phyloP scores from a whole-genome alignment of 2,329 filamentous ascomycete species.

The Fusarium devonianum region DNA sequence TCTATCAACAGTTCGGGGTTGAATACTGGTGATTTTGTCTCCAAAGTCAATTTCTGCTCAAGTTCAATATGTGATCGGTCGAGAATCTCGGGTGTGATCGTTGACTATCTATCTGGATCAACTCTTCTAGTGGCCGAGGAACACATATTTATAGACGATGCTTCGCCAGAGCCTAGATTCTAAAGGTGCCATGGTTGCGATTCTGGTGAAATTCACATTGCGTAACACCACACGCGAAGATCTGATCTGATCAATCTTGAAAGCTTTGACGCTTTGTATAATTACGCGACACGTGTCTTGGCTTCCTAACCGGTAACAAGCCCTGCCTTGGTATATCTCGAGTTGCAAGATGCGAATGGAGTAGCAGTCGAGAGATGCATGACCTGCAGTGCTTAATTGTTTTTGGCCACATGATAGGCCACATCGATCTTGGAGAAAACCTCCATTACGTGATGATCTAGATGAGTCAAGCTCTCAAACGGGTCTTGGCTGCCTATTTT shows the following conservation, averaged over 20 bases:
- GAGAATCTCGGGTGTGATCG: no score
- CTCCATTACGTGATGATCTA: background rate
- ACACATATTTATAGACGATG: background rate
- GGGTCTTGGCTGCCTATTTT: conserved; percentile 1
- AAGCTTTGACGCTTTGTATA: background rate
- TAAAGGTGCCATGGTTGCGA: no score
- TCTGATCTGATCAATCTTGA: background rate
- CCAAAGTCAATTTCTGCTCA: background rate
- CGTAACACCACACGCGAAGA: background rate
- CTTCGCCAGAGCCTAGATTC: background rate
- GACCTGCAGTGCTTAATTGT: background rate
- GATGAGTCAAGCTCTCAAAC: background rate
- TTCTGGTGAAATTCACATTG: no score
- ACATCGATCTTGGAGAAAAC: background rate
- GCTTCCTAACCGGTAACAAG: background rate
- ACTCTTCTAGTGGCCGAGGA: no score
- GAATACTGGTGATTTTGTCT: no score
- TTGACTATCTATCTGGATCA: no score
- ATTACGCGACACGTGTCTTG: background rate
- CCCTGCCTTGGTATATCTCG: background rate
- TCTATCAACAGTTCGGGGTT: no score
- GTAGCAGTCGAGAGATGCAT: background rate
- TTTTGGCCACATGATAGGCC: background rate
- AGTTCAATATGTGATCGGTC: no score
- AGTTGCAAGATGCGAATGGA: background rate